phyloP scores from a whole-genome alignment of 108 stramenopile species.

The Cyclostephanos invisitatus region DNA sequence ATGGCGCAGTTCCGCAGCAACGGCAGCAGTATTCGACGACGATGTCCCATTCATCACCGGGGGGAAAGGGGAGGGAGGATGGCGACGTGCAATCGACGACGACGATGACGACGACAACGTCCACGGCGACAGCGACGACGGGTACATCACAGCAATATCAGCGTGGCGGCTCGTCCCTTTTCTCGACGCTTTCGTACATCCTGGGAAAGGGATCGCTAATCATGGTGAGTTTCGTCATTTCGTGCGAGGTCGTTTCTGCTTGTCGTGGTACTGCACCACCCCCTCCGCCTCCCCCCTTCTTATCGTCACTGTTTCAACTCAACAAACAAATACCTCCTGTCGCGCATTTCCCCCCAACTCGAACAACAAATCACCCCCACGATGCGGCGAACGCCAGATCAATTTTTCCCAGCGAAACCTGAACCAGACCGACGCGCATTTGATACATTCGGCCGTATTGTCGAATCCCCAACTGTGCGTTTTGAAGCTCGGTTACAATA shows the following conservation, averaged over 20 bases:
- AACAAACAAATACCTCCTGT: not conserved
- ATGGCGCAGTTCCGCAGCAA: conserved; percentile 4
- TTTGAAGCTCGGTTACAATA: conserved; percentile 79
- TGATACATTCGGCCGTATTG: conserved; percentile 55
- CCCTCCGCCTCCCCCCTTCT: not conserved
- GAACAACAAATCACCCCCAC: not conserved
- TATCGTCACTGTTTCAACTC: not conserved
- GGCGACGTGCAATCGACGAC: not conserved
- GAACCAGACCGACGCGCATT: conserved; percentile 47
- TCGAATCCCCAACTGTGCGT: conserved; percentile 68
- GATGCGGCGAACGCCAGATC: conserved; percentile 42
- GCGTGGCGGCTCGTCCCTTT: not conserved
- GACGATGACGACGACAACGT: too few species aligned
- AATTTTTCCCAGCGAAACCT: conserved; percentile 74
- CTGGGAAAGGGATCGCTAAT: conserved; percentile 36
- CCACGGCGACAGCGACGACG: not conserved
- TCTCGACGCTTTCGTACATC: conserved; percentile 13
- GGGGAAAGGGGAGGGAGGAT: conserved; percentile 7
- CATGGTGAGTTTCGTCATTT: conserved; percentile 30
- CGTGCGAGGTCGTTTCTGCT: not conserved
- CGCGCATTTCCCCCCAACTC: too few species aligned
- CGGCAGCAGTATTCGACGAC: conserved; percentile 5
- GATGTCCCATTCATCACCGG: conserved; percentile 1
- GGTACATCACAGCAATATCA: not conserved
- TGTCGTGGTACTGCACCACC: not conserved